Evolutionary conservation across 192 early-diverging fungal species (phyloP), one percentile per base, ranked within the genome.

Genomic region (Geranomyces michiganensis): DNA sequence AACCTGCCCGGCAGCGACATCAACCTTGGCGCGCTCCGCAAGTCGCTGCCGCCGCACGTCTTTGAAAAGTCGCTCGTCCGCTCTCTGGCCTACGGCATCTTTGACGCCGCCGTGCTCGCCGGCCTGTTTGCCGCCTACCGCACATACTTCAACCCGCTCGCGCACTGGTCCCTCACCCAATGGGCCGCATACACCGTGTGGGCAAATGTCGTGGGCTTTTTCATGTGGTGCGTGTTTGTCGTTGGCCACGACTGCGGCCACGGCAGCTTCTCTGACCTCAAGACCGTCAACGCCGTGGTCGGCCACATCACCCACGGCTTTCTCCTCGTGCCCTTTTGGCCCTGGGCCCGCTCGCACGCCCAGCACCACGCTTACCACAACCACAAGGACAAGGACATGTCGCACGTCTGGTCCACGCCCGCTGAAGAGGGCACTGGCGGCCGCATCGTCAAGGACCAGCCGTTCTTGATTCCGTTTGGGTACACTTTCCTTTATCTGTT

Each of bases 221-320:
- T 78, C 73, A 78, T 82, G 77, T 82, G 80, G 80, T 69, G 70
- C 44, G 33, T 79, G 32, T 82, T 82, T 59, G 75, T 79, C 56
- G 72, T 82, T 14, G 80, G 80, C 8, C 80, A 82, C 69, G 81
- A 82, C 59, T 74, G 73, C 56, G 81, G 81, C 17, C 81, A 82
- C 65, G 69, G 70, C 14, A 73, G 65, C 51, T 82, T 77, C 72
- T 78, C 75, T 7, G 55, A 77, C 55, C 14, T 24, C 44, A 74
- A 77, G 62, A 27, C 21, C 5, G n/a, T 82, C 65, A 82, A 82
- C 74, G 65, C 70, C 26, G 53, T 69, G 36, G 51, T 82, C 21
- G 81, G 81, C n/a, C 73, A 78, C 67, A 21, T 82, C 15, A 70
- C 76, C 43, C 81, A 82, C 68, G 78, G 81, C 24, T 72, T 70